Base-by-base conservation (phyloP, 2,329 filamentous ascomycete genomes). In the Scortechinia acanthostroma region DNA sequence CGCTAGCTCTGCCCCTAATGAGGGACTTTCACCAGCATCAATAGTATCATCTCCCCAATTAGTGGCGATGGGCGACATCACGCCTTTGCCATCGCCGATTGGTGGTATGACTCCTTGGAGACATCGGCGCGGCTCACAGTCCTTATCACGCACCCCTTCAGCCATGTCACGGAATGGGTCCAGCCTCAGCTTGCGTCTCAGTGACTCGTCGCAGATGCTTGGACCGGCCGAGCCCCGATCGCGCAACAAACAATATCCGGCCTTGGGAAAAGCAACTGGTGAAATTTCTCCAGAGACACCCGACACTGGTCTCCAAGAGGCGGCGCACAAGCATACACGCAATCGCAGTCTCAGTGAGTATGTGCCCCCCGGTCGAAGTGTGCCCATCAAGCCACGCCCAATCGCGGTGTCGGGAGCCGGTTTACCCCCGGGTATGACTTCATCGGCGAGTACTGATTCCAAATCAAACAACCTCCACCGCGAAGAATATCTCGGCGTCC, bases 341-440 rank as follows among this genome's bases (percentile, higher is more conserved):
- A 80, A 80, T 56, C 67, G 79, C 49, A 83, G 79, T 60, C 62
- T 83, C 21, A 83, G 78, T 57, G 80, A 83, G 45, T 83, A 81
- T 57, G 68, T 71, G 2, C 79, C 79, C 2, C 74, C 77, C 22
- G 60, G 65, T 3, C 58, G 73, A 43, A 64, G 73, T 43, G 70
- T 74, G 40, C 57, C 71, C 25, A 30, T 30, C 4, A 71, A 71
- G 21, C 68, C 70, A 22, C 69, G 77, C 17, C 70, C 77, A 43
- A 68, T 77, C 48, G 75, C 73, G 3, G 65, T 79, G n/a, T 65
- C 65, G 2, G 66, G 65, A 2, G 58, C 70, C 6, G 60, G 61
- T 3, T 60, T 57, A 17, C 54, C 60, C 22, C 55, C 52, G 46
- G 63, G 55, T 44, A 57, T 58, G 30, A 56, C 60, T 13, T 53